These are phyloP conservation scores for Coemansia sp. DNA, from an alignment of 192 early-diverging fungal genomes.

Conservation along the genomic window DNA sequence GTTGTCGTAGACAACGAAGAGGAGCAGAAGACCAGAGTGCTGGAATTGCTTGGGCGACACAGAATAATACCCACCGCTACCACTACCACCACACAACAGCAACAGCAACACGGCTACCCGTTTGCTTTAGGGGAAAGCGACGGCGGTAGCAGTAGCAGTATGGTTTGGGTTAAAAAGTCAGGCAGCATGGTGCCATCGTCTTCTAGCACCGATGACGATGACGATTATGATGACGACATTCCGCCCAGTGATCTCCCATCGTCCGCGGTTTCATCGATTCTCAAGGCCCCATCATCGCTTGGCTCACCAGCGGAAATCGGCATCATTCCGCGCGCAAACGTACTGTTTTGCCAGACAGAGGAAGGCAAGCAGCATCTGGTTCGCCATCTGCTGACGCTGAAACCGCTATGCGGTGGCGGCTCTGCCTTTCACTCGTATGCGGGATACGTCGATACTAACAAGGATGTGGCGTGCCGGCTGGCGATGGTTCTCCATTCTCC, in stretches of 20 bases:
- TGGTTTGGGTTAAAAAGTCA: conserved; percentile 24
- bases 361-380: conserved; percentile 46
- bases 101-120: background rate
- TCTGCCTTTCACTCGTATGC: conserved; percentile 1
- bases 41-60: background rate
- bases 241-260: conserved; percentile 18
- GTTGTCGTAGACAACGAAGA: conserved; percentile 1
- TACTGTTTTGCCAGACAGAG: conserved; percentile 48
- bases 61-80: background rate
- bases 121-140: no score
- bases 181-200: background rate
- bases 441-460: conserved; percentile 39
- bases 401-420: background rate
- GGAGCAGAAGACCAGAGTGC: background rate
- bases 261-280: conserved; percentile 20
- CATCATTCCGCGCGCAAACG: background rate
- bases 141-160: conserved; percentile 8
- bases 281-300: conserved; percentile 5
- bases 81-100: background rate
- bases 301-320: conserved; percentile 1
- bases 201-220: background rate
- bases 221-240: background rate
- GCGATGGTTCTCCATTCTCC: conserved; percentile 21
- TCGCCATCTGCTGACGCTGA: conserved; percentile 33
- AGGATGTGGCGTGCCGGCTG: conserved; percentile 25